Evolutionary conservation across 129 eudicot genomes (phyloP).

Genomic region (Artemisia annua): DNA sequence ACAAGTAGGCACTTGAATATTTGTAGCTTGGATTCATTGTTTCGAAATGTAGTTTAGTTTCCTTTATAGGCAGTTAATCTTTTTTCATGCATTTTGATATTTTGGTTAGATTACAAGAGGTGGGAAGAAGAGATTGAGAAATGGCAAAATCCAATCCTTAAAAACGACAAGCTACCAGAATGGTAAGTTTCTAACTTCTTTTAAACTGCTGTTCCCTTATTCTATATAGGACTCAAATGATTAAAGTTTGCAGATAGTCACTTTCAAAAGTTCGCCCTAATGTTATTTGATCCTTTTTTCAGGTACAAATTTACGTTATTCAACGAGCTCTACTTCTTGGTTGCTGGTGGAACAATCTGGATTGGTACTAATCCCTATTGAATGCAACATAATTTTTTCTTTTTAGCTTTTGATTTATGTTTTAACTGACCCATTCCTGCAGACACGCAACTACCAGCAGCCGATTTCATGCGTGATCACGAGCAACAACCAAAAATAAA

Average conservation of each 20-base stretch:
- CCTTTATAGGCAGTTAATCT: background rate
- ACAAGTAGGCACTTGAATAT: conserved; percentile 54
- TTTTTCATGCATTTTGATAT: background rate
- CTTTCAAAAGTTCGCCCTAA: too few relatives aligned
- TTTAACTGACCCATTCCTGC: background rate
- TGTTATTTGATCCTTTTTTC: conserved; percentile 27
- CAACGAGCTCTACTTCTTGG: conserved; percentile 95
- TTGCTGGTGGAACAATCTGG: conserved; percentile 98
- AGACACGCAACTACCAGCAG: conserved; percentile 63
- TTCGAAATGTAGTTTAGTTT: background rate
- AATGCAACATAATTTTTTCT: conserved; percentile 5
- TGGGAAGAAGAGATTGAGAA: conserved; percentile 98
- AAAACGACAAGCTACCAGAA: conserved; percentile 83
- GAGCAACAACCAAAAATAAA: conserved; percentile 18
- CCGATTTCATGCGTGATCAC: conserved; percentile 33
- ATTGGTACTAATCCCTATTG: conserved; percentile 51
- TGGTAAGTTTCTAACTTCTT: conserved; percentile 49
- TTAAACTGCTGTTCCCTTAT: background rate
- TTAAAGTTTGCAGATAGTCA: background rate
- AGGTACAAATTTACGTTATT: conserved; percentile 98
- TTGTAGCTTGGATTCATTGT: background rate
- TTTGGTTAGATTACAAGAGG: conserved; percentile 66
- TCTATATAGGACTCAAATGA: too few relatives aligned
- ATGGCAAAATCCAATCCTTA: conserved; percentile 93
- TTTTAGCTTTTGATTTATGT: background rate